Evolutionary conservation across 768 basidiomycete species (phyloP).

Genomic region (Psilocybe tampanensis): DNA sequence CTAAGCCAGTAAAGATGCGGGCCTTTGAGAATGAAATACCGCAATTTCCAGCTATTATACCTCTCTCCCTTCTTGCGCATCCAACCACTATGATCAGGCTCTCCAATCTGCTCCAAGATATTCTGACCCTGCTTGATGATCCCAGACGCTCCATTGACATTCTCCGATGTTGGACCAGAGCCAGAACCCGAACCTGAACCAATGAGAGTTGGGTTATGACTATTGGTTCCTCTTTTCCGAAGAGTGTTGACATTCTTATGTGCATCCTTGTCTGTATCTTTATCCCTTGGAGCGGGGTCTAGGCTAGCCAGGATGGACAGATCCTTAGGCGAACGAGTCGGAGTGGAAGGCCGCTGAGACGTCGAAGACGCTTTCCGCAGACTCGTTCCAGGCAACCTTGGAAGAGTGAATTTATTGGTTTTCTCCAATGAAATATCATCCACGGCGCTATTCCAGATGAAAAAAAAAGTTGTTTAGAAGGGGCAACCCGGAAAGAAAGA

Average conservation of each 20-base stretch:
- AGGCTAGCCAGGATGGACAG: background rate
- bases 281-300: slow-evolving; percentile 7
- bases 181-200: background rate
- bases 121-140: slow-evolving; percentile 63
- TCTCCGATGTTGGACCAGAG: too few relatives aligned
- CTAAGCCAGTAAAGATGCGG: slow-evolving; percentile 87
- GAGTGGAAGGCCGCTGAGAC: slow-evolving; percentile 43
- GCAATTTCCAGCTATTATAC: slow-evolving; percentile 90
- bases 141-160: slow-evolving; percentile 24
- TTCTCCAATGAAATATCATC: slow-evolving; percentile 40
- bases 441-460: slow-evolving; percentile 12
- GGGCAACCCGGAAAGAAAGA: background rate
- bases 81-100: slow-evolving; percentile 89
- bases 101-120: slow-evolving; percentile 89
- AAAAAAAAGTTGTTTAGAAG: slow-evolving; percentile 3
- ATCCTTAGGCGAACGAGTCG: slow-evolving; percentile 22
- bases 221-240: slow-evolving; percentile 58
- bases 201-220: slow-evolving; percentile 12
- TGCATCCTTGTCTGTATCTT: slow-evolving; percentile 14
- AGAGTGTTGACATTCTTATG: slow-evolving; percentile 32
- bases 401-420: slow-evolving; percentile 47
- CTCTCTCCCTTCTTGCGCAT: slow-evolving; percentile 95
- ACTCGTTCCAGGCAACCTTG: slow-evolving; percentile 44
- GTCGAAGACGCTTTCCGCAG: slow-evolving; percentile 45
- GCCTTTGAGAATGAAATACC: slow-evolving; percentile 94